Base-by-base conservation (phyloP, 2,329 filamentous ascomycete species). In the Daldinia sp. region DNA sequence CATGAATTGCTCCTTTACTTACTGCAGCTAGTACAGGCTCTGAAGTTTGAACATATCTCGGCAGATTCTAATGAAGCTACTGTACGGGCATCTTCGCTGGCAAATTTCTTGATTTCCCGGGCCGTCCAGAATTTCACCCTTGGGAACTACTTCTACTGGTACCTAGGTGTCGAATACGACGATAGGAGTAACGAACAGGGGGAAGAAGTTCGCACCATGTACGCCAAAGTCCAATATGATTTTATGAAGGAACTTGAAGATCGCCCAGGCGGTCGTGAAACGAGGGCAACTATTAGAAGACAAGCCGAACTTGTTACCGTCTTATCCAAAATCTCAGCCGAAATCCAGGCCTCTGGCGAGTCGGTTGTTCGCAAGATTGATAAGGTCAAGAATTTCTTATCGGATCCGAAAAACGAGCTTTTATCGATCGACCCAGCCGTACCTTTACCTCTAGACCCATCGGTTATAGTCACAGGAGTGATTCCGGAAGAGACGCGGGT, bases 131-230 rank as follows among this genome's bases (percentile, higher is more conserved):
- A 96, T 73, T 92, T 97, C 72, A 90, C 91, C 62, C 84, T 99
- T 1, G 95, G 94, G 27, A 99, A 96, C 75, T 97, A 96, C 78
- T 87, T 99, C 55, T 92, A 97, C 76, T 99, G 95, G 95, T 99
- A 98, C 76, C 83, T 99, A 2, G 97, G 97, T 89, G 95, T 99
- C 1, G 96, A 99, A 78, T 96, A 94, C 70, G 93, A 96, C 70
- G 94, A 97, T 75, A 82, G 84, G 61, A 93, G 90, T 68, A 87
- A 88, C 3, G 90, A 93, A 41, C 92, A 94, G 70, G 85, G 88
- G 19, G 82, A 87, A 3, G 87, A 89, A 58, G 90, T 94, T 73
- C 90, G 92, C 45, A 91, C 92, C 65, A 87, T 98, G 15, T 99
- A 97, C 77, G 90, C 92, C 25, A 93, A 94, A 71, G 92, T 99